Percentiles rank a stretch among this genome's conserved stretches.
Evolutionary conservation across 2,329 filamentous ascomycete species (phyloP).

Genomic region (Lecanosticta acicola): DNA sequence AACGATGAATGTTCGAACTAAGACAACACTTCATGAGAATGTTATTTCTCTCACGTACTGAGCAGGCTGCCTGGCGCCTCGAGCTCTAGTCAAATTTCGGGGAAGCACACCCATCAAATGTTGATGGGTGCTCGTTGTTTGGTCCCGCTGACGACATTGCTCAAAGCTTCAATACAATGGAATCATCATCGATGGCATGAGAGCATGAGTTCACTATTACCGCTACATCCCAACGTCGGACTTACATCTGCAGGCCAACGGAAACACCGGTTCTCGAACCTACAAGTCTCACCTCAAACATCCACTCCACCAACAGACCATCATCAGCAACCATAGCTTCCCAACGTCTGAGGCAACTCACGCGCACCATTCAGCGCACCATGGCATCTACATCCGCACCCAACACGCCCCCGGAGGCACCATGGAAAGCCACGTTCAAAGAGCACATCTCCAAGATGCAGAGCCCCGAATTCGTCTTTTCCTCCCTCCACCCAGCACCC

Average conservation of each 20-base stretch:
- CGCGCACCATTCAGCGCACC: constrained; percentile 31
- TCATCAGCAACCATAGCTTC: constrained; percentile 29
- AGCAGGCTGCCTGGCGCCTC: too few species aligned
- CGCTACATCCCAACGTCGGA: constrained; percentile 1
- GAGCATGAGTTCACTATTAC: constrained; percentile 15
- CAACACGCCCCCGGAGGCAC: constrained; percentile 38
- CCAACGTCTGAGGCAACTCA: constrained; percentile 37
- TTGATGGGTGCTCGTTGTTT: too few species aligned
- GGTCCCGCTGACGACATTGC: too few species aligned
- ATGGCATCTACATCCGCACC: constrained; percentile 43
- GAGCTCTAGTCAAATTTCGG: too few species aligned
- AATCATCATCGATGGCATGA: too few species aligned
- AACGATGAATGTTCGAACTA: too few species aligned
- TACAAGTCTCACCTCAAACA: not conserved
- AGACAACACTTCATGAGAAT: too few species aligned
- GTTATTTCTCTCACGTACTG: too few species aligned
- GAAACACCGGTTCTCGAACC: not conserved
- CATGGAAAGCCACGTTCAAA: constrained; percentile 49
- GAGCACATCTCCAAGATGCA: constrained; percentile 46
- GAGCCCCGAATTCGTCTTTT: constrained; percentile 47
- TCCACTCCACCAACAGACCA: not conserved
- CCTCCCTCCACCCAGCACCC: constrained; percentile 44
- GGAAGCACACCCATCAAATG: too few species aligned
- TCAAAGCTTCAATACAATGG: too few species aligned
- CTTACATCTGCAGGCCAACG: not conserved